Percentiles rank a stretch among this genome's conserved stretches.
Evolutionary conservation across 176 grass and related monocot genomes (phyloP).

Genomic region (Areca catechu): DNA sequence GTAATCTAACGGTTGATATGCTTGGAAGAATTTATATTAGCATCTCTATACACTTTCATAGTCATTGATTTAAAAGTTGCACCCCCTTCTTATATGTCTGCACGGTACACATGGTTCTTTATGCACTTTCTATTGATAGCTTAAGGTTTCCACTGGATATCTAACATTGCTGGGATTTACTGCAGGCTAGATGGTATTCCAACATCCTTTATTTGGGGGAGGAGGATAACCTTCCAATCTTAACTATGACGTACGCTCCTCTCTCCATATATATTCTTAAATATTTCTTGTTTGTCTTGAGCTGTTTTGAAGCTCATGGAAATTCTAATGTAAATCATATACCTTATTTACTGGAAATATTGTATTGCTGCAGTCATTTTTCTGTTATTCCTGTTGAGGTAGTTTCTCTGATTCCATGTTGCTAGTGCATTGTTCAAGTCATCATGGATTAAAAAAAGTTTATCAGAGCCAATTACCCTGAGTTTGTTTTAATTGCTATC

Average conservation of each 20-base stretch:
- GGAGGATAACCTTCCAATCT: slow-evolving; percentile 75
- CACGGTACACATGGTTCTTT: background rate
- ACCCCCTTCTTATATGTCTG: background rate
- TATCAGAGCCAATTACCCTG: no score
- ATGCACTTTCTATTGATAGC: slow-evolving; percentile 4
- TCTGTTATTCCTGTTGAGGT: no score
- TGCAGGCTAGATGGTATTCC: slow-evolving; percentile 81
- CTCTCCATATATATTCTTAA: background rate
- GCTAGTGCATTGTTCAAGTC: no score
- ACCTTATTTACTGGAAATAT: no score
- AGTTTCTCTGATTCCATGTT: no score
- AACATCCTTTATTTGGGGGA: slow-evolving; percentile 73
- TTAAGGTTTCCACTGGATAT: slow-evolving; percentile 1
- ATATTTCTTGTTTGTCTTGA: background rate
- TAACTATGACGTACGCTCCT: slow-evolving; percentile 66
- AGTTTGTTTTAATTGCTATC: no score
- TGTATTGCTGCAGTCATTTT: no score
- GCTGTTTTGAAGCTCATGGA: background rate
- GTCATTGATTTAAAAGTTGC: background rate
- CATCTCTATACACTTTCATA: background rate
- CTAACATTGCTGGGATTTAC: slow-evolving; percentile 9
- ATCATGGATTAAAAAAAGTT: no score
- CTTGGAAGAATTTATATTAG: background rate
- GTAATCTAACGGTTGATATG: no score
- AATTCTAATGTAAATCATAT: background rate